A percentile compares a stretch with the other conserved stretches of the same genome.
Conservation (phyloP, 345 rosid genomes). For the Moricandia arvensis region DNA sequence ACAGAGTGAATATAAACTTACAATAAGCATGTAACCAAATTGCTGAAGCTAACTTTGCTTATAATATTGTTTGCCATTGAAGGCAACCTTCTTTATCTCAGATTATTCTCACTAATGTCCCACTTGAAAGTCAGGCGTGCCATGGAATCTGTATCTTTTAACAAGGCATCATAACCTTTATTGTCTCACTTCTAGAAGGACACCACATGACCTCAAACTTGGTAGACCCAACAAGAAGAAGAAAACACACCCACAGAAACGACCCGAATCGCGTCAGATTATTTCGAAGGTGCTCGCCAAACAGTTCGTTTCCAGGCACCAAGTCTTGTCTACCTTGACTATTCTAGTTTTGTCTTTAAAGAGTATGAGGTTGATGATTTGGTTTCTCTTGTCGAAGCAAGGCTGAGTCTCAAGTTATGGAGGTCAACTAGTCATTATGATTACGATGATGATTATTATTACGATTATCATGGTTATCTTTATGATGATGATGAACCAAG, state of each 20-base stretch:
- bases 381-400: not conserved
- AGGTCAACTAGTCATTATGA: not conserved
- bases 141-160: too few relatives aligned
- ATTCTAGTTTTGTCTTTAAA: not conserved
- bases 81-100: too few relatives aligned
- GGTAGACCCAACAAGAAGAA: too few relatives aligned
- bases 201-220: too few relatives aligned
- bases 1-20: constrained; percentile 20
- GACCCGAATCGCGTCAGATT: not conserved
- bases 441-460: not conserved
- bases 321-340: not conserved
- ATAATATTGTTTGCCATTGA: too few relatives aligned
- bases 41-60: not conserved
- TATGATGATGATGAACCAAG: not conserved
- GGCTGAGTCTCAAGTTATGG: not conserved
- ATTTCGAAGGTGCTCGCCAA: not conserved
- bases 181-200: too few relatives aligned
- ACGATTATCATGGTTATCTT: not conserved
- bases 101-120: too few relatives aligned
- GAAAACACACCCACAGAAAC: too few relatives aligned
- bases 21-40: constrained; percentile 1
- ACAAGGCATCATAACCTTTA: too few relatives aligned
- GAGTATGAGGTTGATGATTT: not conserved
- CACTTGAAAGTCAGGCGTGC: too few relatives aligned
- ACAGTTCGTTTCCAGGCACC: not conserved